These are phyloP conservation scores for Macrocybe sp. DNA, from an alignment of 1,284 basidiomycete species.

Conservation along the genomic window DNA sequence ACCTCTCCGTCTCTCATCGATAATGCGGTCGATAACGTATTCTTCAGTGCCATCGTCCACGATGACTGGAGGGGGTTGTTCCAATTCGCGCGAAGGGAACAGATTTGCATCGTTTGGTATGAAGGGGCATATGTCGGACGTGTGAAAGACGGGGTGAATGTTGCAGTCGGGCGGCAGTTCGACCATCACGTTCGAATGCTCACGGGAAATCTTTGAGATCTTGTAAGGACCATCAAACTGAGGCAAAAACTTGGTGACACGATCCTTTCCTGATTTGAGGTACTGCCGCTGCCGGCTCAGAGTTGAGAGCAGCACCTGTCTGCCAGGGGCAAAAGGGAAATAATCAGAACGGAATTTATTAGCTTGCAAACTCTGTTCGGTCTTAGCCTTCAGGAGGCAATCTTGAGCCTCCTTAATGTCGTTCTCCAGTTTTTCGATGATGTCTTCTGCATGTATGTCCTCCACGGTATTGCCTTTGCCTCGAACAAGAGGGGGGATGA, in stretches of 20 bases:
- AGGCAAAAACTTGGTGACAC: no score
- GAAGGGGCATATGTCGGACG: constrained; percentile 10
- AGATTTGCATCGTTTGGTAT: constrained; percentile 13
- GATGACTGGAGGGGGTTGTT: constrained; percentile 11
- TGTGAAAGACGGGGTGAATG: constrained; percentile 1
- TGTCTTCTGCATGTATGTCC: neutral
- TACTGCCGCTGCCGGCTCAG: constrained; percentile 19
- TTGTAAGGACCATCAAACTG: no score
- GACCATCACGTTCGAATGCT: constrained; percentile 19
- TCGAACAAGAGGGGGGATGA: constrained; percentile 20
- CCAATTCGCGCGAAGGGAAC: constrained; percentile 15
- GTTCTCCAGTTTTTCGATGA: constrained; percentile 5
- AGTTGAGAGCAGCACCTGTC: constrained; percentile 16
- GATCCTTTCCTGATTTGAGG: constrained; percentile 4
- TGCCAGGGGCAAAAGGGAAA: constrained; percentile 1
- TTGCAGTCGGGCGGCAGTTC: constrained; percentile 11
- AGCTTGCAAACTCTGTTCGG: constrained; percentile 14
- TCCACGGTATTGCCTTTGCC: neutral
- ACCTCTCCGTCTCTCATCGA: constrained; percentile 2
- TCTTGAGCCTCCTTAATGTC: constrained; percentile 17
- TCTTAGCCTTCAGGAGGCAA: constrained; percentile 16
- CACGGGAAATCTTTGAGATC: constrained; percentile 11
- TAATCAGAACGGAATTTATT: constrained; percentile 13
- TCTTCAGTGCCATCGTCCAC: neutral
- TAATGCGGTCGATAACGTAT: no score